Evolutionary conservation across 1,284 basidiomycete species (phyloP).

Genomic region (Pseudozyma sp.): DNA sequence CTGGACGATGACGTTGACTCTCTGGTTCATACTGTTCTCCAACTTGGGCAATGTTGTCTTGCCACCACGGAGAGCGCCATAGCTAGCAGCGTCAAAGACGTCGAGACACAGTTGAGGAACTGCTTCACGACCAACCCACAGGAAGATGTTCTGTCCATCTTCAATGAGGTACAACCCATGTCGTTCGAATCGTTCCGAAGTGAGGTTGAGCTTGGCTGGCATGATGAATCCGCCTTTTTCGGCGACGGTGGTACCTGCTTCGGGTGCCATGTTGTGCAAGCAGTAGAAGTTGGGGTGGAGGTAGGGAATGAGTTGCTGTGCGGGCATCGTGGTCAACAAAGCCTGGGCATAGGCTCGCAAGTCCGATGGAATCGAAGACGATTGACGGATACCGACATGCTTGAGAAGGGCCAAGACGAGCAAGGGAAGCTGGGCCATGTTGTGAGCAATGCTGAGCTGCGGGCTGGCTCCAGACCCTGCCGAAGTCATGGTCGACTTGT

Average conservation of each 20-base stretch:
- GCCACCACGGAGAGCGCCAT: constrained; percentile 88
- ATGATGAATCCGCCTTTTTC: constrained; percentile 74
- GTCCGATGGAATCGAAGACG: constrained; percentile 94
- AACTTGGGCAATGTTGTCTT: constrained; percentile 90
- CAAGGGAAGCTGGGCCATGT: constrained; percentile 92
- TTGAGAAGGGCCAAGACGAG: constrained; percentile 90
- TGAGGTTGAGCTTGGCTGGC: constrained; percentile 87
- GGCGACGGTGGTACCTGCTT: constrained; percentile 73
- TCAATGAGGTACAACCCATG: constrained; percentile 97
- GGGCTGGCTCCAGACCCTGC: constrained; percentile 91
- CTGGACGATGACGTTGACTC: constrained; percentile 90
- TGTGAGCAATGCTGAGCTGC: constrained; percentile 91
- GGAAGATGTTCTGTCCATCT: constrained; percentile 96
- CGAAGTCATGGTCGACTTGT: constrained; percentile 96
- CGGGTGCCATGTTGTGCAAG: constrained; percentile 93
- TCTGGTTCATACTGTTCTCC: constrained; percentile 92
- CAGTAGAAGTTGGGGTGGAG: constrained; percentile 95
- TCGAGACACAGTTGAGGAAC: constrained; percentile 93
- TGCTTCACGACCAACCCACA: constrained; percentile 96
- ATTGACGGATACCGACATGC: constrained; percentile 94
- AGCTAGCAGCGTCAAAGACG: constrained; percentile 90
- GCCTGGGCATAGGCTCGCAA: constrained; percentile 94
- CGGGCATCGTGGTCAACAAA: constrained; percentile 88
- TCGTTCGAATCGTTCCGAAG: constrained; percentile 90
- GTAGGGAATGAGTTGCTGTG: constrained; percentile 90